Evolutionary conservation across 2,329 filamentous ascomycete species (phyloP).

Genomic region (Pseudocercospora crystallina): DNA sequence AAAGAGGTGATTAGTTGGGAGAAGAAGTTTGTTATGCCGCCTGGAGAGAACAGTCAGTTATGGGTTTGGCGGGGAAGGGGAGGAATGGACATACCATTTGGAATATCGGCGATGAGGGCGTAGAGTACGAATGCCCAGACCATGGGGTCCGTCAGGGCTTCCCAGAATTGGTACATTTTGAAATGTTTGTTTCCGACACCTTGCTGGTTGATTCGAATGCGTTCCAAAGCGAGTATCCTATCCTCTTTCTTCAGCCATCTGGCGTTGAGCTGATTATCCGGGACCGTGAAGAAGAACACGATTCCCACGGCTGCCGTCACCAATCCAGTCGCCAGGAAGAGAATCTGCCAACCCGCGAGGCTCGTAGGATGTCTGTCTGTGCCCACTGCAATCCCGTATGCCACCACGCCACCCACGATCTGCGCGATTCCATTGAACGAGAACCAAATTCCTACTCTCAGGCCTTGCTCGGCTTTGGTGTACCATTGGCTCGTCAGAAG

Average conservation of each 20-base stretch:
- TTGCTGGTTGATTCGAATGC: slow-evolving; percentile 72
- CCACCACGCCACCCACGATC: slow-evolving; percentile 62
- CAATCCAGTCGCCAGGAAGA: slow-evolving; percentile 49
- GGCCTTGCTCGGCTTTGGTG: slow-evolving; percentile 66
- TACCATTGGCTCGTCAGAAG: slow-evolving; percentile 72
- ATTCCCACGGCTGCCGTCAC: slow-evolving; percentile 44
- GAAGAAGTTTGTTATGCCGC: slow-evolving; percentile 62
- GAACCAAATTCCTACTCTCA: slow-evolving; percentile 66
- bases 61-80: neutral
- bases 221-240: slow-evolving; percentile 65
- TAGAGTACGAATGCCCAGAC: slow-evolving; percentile 62
- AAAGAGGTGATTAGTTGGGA: slow-evolving; percentile 62
- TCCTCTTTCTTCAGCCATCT: slow-evolving; percentile 66
- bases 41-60: slow-evolving; percentile 16
- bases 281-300: slow-evolving; percentile 49
- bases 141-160: slow-evolving; percentile 58
- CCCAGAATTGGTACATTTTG: slow-evolving; percentile 58
- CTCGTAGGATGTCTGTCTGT: slow-evolving; percentile 54
- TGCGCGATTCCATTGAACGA: slow-evolving; percentile 65
- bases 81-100: slow-evolving; percentile 46
- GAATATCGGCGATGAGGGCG: slow-evolving; percentile 57
- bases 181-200: slow-evolving; percentile 61
- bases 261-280: slow-evolving; percentile 62
- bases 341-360: slow-evolving; percentile 66
- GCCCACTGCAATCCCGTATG: slow-evolving; percentile 63